Percentiles rank a stretch among this genome's conserved stretches.
phyloP scores from a whole-genome alignment of 768 basidiomycete species.

The Lentinula detonsa region DNA sequence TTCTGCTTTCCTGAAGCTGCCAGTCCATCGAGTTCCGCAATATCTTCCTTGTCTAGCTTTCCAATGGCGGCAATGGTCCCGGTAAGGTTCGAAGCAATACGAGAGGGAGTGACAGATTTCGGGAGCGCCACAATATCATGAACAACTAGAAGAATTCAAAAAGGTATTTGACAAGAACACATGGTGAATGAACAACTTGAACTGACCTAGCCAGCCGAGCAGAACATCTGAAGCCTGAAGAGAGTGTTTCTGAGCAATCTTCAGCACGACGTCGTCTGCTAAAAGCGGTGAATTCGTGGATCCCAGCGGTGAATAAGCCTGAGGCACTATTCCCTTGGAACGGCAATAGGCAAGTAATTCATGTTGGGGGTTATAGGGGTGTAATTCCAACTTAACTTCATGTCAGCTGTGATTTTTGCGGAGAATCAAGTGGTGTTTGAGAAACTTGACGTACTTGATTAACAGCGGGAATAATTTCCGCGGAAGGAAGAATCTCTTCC shows the following conservation, averaged over 20 bases:
- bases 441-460: slow-evolving; percentile 48
- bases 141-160: slow-evolving; percentile 43
- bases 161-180: neutral
- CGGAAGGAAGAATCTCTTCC: slow-evolving; percentile 62
- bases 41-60: slow-evolving; percentile 44
- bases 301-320: slow-evolving; percentile 82
- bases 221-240: slow-evolving; percentile 53
- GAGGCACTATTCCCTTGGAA: slow-evolving; percentile 59
- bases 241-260: slow-evolving; percentile 53
- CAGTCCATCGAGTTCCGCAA: slow-evolving; percentile 50
- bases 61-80: slow-evolving; percentile 42
- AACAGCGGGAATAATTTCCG: slow-evolving; percentile 64
- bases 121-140: slow-evolving; percentile 56
- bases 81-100: slow-evolving; percentile 55
- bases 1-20: slow-evolving; percentile 58
- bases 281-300: slow-evolving; percentile 63
- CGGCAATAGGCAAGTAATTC: slow-evolving; percentile 56
- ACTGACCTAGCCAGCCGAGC: slow-evolving; percentile 57
- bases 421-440: neutral
- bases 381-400: slow-evolving; percentile 54
- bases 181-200: neutral
- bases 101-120: slow-evolving; percentile 69
- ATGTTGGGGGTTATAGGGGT: slow-evolving; percentile 72
- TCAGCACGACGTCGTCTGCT: slow-evolving; percentile 49
- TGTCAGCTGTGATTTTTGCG: neutral